Evolutionary conservation across 345 rosid species (phyloP), one percentile per base, ranked within the genome.

Genomic region (Cochlearia excelsa): DNA sequence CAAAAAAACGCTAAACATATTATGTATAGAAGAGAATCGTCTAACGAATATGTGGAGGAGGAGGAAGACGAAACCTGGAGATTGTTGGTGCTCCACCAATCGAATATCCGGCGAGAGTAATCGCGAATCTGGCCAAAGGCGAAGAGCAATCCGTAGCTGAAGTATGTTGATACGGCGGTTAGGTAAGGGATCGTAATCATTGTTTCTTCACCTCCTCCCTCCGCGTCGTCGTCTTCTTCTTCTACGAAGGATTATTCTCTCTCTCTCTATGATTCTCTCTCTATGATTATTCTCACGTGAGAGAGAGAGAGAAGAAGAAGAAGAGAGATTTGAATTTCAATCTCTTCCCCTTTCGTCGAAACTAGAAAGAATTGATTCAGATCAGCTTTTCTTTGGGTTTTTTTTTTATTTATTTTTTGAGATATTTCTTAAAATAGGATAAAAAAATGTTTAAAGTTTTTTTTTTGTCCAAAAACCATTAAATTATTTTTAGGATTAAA

Each of bases 111-210:
- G 43, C 92, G 80, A 51, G 86, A 81, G 79, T 81, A 81, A 76
- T 87, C 95, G 11, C 95, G 80, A 68, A 85, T 58, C 70, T 87
- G 92, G 4, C 95, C 95, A 45, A 87, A 85, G 67, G 75, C 82
- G 65, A 81, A 87, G 69, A 87, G 78, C 73, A 87, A 77, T 2
- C 86, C 95, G 26, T 83, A 87, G 81, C 95, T 85, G 69, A 85
- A 85, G 75, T 85, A 83, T 6, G 95, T 87, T 3, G 81, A 75
- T 54, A 87, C 62, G 29, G 92, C 92, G 27, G 92, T 83, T 9
- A 87, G 62, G 59, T 85, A 87, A 8, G 95, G 92, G 27, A 87
- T 80, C 56, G 85, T 75, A 49, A 85, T 81, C 95, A 87, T 86
- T 30, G 39, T 64, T n/a, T n/a, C n/a, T n/a, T n/a, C n/a, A n/a